Evolutionary conservation across 257 asterid species (phyloP), one percentile per base, ranked within the genome.

Genomic region (Parsonsia alboflavescens): DNA sequence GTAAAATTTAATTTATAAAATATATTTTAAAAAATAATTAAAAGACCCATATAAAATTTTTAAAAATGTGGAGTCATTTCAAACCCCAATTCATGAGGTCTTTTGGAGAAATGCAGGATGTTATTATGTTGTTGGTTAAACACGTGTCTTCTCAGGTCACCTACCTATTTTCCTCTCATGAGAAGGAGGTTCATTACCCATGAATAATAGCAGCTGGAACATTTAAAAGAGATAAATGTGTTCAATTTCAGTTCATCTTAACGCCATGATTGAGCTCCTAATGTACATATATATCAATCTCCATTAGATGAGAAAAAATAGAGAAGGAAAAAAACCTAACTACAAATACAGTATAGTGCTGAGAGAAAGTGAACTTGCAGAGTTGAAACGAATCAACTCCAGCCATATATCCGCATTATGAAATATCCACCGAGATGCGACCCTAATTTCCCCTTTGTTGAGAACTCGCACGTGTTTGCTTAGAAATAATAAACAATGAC

Each of bases 381-480:
- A 48, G 77, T n/a, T 62, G 52, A 30, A 65, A 12, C 36, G 42
- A 49, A 73, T 44, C 45, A 11, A 30, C 66, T 64, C 56, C 28
- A n/a, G 19, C 59, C 56, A 54, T 64, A 3, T 1, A 6, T n/a
- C 64, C 15, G 49, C 77, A 74, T 33, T 53, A 30, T 63, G 33
- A 5, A 24, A 16, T 5, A 61, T 57, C 16, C 44, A 46, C 70
- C 17, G 15, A 30, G 22, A 62, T 21, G 45, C n/a, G 2, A 69
- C 44, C 62, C 17, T 19, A 24, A 15, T 4, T 30, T 26, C 42
- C n/a, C 57, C 10, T 58, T 59, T 71, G 48, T 65, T 70, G 41
- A 42, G 44, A 72, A 72, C 44, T 41, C 15, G 36, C 59, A n/a
- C 11, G 56, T 6, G 24, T 8, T 19, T 12, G 21, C 21, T 59